Evolutionary conservation across 169 alveolate genomes (phyloP), one percentile per base, ranked within the genome.

Genomic region (Eimeria falciformis): DNA sequence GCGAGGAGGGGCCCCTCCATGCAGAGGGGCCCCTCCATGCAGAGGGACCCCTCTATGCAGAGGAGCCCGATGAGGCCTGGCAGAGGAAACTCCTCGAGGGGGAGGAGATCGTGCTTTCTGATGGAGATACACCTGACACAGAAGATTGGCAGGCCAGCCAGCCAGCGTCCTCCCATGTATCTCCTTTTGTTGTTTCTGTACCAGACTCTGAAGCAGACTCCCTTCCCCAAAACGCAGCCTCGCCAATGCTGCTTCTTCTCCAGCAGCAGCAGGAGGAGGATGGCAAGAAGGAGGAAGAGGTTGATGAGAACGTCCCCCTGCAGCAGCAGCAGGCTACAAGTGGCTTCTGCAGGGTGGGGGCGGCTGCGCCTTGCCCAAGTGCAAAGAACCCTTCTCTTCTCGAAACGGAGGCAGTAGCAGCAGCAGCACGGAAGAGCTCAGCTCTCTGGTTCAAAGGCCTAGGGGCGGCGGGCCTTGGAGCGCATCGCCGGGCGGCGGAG

Each of bases 231-330:
- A 33, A 33, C 40, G 65, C n/a, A 17, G 65, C 65, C n/a, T 53
- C 65, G 17, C 65, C 65, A 53, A 12, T 53, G n/a, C n/a, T 21
- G 65, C n/a, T 53, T 12, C 17, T 53, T 12, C 71, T n/a, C 2
- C 66, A 45, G 85, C 66, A 75, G 85, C 85, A 75, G 85, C 29
- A 45, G 85, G 66, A 75, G 66, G 11, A 73, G 65, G 62, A 43
- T 62, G 40, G 62, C 83, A 73, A 40, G 43, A 43, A 50, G 40
- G 62, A 73, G 53, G 40, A 14, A 21, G 62, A 27, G 5, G 47
- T 33, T 5, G 25, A n/a, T 23, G 78, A 33, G 45, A 45, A 66
- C n/a, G 45, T 37, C n/a, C 12, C 46, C n/a, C 46, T 27, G 40
- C 40, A 33, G 40, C 40, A 33, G 40, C 40, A 33, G 40, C 40